Evolutionary conservation across 257 asterid species (phyloP), one percentile per base, ranked within the genome.

Genomic region (Penstemon barbatus): DNA sequence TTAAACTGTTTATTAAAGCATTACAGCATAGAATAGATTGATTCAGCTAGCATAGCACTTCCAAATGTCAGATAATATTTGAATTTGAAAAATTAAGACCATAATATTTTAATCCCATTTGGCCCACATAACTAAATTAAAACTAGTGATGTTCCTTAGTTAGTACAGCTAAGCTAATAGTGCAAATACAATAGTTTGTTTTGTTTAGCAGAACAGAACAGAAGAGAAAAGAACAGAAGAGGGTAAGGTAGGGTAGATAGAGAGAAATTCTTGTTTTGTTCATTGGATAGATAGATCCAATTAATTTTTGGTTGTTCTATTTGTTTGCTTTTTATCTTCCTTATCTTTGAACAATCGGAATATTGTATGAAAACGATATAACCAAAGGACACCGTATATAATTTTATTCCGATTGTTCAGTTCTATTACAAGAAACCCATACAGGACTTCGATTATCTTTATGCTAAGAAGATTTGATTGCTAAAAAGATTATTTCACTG

Each of bases 281-380:
- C 18, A 15, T 45, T 68, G 79, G 58, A 71, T 69, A 48, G 52
- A 33, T 68, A 48, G 52, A 33, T 68, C 75, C 81, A 77, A 77
- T 0, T 4, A 9, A 6, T 63, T 5, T 19, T 61, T 70, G 73
- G 50, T 65, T 65, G n/a, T 70, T 71, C 62, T 70, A 6, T 75
- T 71, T 75, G 68, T 55, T 74, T 44, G 8, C 9, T 45, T 57
- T 57, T 15, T 33, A 6, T 65, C 42, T 0, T 36, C 9, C 50
- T 0, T 15, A 48, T 57, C 33, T 25, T 64, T 52, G 5, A 3
- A 13, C 49, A 3, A 46, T 4, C 36, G n/a, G 53, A 33, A 19
- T 70, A 58, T 66, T 75, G 5, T 10, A 13, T 10, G 72, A 63
- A 33, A 62, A 7, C 3, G 66, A 71, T 58, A 3, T 37, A 8